A percentile compares a stretch with the other conserved stretches of the same genome.
phyloP scores from a whole-genome alignment of 225 moss, liverwort and hornwort species.

The Polytrichum commune region DNA sequence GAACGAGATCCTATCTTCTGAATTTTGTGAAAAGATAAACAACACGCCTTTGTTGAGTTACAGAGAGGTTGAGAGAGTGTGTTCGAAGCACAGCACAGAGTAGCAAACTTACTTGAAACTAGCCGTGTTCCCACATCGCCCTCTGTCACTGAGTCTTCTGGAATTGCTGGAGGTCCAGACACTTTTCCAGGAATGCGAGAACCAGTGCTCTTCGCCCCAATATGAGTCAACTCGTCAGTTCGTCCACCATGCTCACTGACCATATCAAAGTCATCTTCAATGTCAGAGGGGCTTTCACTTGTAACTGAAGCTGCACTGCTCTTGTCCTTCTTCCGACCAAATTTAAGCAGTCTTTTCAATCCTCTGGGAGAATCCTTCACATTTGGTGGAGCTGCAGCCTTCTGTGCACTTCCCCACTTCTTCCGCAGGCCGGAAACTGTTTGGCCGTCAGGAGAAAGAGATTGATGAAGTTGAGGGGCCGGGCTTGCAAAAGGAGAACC shows the following conservation, averaged over 20 bases:
- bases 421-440: constrained; percentile 50
- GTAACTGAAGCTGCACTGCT: constrained; percentile 50
- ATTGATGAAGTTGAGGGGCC: constrained; percentile 49
- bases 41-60: too few relatives aligned
- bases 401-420: constrained; percentile 79
- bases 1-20: not conserved
- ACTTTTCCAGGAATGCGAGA: constrained; percentile 31
- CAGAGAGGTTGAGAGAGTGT: too few relatives aligned
- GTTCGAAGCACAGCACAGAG: too few relatives aligned
- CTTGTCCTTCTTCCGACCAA: constrained; percentile 76
- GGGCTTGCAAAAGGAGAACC: constrained; percentile 54
- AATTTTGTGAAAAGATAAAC: too few relatives aligned
- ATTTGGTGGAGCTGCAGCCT: constrained; percentile 39
- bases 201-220: constrained; percentile 50
- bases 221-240: constrained; percentile 52
- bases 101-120: constrained; percentile 41
- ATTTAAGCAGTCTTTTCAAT: constrained; percentile 83
- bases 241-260: constrained; percentile 35
- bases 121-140: constrained; percentile 36
- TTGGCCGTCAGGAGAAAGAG: constrained; percentile 64
- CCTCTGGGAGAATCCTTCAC: constrained; percentile 82
- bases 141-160: constrained; percentile 35
- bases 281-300: constrained; percentile 81
- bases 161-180: constrained; percentile 41
- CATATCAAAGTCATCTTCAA: constrained; percentile 74